Conservation (phyloP, 2,329 filamentous ascomycete species). For the Xylariaceae sp. region DNA sequence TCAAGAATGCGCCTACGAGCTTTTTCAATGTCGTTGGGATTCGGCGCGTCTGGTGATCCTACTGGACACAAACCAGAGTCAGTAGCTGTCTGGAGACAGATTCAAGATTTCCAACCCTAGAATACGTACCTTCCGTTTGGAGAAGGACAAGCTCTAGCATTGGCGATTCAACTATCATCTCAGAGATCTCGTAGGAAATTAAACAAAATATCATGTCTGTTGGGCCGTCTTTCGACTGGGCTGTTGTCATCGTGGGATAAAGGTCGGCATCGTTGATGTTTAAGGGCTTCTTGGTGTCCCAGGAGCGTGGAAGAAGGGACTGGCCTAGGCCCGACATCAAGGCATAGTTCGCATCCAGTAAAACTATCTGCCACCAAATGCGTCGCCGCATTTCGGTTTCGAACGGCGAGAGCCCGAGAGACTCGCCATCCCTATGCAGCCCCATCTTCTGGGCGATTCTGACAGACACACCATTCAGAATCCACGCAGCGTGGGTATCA, state of each 20-base stretch:
- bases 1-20: conserved; percentile 47
- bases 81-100: neutral
- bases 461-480: conserved; percentile 62
- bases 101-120: conserved; percentile 31
- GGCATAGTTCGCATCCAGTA: conserved; percentile 60
- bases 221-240: conserved; percentile 56
- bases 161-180: conserved; percentile 51
- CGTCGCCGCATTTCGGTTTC: conserved; percentile 70
- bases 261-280: conserved; percentile 64
- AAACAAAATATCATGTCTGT: conserved; percentile 65
- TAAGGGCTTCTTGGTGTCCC: conserved; percentile 58
- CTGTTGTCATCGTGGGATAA: conserved; percentile 53
- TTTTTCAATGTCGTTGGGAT: conserved; percentile 41
- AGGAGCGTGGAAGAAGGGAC: conserved; percentile 53
- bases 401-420: conserved; percentile 59
- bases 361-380: conserved; percentile 67
- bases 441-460: conserved; percentile 70
- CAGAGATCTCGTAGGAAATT: conserved; percentile 52
- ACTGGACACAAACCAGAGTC: neutral
- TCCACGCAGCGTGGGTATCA: conserved; percentile 62
- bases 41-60: neutral
- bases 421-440: conserved; percentile 63
- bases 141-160: conserved; percentile 55
- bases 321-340: conserved; percentile 60
- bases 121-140: conserved; percentile 39